phyloP scores from a whole-genome alignment of 139 green algal genomes.

The Nannochloris sp. region DNA sequence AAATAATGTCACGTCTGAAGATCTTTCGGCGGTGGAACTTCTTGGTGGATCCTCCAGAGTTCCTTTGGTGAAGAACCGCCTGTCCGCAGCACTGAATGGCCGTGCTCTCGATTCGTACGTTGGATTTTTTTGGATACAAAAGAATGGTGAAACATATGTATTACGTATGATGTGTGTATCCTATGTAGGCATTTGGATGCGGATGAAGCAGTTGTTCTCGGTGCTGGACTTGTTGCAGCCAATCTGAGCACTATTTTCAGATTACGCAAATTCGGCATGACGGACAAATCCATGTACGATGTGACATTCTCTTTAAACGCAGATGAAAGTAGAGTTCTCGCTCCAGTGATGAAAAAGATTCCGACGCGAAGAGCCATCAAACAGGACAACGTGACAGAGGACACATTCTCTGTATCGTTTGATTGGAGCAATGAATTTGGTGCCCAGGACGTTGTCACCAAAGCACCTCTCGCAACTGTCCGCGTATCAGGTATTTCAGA shows the following conservation, averaged over 20 bases:
- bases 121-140: slow-evolving; percentile 27
- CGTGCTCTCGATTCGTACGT: slow-evolving; percentile 42
- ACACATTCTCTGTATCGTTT: slow-evolving; percentile 45
- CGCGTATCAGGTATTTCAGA: slow-evolving; percentile 30
- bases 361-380: slow-evolving; percentile 57
- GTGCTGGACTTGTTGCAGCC: slow-evolving; percentile 83
- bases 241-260: slow-evolving; percentile 94
- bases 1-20: slow-evolving; percentile 48
- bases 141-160: background rate
- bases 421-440: slow-evolving; percentile 41
- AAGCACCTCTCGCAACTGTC: slow-evolving; percentile 17
- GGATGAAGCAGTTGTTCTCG: slow-evolving; percentile 90
- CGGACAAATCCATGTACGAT: slow-evolving; percentile 68
- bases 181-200: slow-evolving; percentile 82
- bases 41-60: slow-evolving; percentile 80
- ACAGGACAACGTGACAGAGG: slow-evolving; percentile 41
- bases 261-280: slow-evolving; percentile 87
- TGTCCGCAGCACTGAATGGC: slow-evolving; percentile 63
- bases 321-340: slow-evolving; percentile 10
- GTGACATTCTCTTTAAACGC: slow-evolving; percentile 39
- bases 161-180: background rate
- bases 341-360: slow-evolving; percentile 58
- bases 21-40: slow-evolving; percentile 77
- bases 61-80: slow-evolving; percentile 60
- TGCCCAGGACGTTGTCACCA: background rate